Evolutionary conservation across 2,329 filamentous ascomycete genomes (phyloP).

Genomic region (Colletotrichum sp.): DNA sequence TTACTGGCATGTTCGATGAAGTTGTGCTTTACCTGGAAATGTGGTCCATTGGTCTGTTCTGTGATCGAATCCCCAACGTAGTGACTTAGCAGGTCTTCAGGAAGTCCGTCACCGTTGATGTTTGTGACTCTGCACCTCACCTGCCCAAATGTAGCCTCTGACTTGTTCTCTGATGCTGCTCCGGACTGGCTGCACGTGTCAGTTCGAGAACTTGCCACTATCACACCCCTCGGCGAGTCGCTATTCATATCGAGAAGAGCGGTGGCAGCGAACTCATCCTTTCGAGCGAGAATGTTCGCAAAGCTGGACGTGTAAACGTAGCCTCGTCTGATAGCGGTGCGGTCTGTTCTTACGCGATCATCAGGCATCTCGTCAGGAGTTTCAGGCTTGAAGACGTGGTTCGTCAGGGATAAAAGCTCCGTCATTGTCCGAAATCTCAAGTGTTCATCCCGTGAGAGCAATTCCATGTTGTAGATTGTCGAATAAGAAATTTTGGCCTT

Average conservation of each 20-base stretch:
- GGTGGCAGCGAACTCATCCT: background rate
- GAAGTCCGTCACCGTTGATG: too few species aligned
- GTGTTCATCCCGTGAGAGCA: background rate
- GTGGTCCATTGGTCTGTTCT: background rate
- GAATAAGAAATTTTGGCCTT: background rate
- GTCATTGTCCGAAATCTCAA: background rate
- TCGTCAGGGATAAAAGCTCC: background rate
- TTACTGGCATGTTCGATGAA: background rate
- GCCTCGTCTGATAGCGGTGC: background rate
- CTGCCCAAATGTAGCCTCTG: background rate
- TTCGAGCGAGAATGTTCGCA: background rate
- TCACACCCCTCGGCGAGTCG: background rate
- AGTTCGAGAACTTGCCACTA: background rate
- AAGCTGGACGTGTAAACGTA: background rate
- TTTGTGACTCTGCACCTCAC: background rate
- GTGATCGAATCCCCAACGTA: too few species aligned
- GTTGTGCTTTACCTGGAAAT: background rate
- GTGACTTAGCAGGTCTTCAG: too few species aligned
- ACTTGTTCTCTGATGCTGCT: too few species aligned
- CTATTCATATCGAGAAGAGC: background rate
- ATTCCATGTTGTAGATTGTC: background rate
- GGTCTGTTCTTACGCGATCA: background rate
- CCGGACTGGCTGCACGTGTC: too few species aligned
- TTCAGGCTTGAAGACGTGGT: background rate
- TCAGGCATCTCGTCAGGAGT: too few species aligned